These are phyloP conservation scores for Pseudonectria buxi DNA, from an alignment of 2,329 filamentous ascomycete species.

Conservation along the genomic window DNA sequence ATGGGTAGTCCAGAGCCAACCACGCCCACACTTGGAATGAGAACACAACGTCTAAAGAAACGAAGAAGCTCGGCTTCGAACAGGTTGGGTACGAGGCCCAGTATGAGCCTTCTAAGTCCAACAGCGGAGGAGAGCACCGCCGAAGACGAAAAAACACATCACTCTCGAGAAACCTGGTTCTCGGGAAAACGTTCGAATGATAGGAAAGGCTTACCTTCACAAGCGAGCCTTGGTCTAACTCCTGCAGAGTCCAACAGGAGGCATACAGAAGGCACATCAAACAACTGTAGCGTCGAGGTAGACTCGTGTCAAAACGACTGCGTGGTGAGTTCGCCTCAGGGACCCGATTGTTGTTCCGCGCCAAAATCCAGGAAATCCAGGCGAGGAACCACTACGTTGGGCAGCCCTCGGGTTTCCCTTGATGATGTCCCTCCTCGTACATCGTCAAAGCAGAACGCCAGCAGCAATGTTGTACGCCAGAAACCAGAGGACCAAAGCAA, in stretches of 20 bases:
- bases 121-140: conserved; percentile 25
- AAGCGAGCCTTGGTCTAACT: background rate
- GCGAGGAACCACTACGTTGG: background rate
- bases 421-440: conserved; percentile 21
- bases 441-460: conserved; percentile 18
- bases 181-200: background rate
- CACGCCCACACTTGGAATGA: conserved; percentile 25
- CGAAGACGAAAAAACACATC: conserved; percentile 7
- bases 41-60: conserved; percentile 15
- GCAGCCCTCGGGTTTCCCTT: conserved; percentile 13
- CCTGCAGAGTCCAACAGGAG: too few species aligned
- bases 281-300: too few species aligned
- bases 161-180: background rate
- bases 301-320: background rate
- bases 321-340: background rate
- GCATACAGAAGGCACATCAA: too few species aligned
- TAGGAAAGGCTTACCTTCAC: background rate
- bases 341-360: background rate
- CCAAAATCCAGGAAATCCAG: background rate
- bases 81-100: conserved; percentile 16
- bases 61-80: conserved; percentile 16
- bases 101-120: conserved; percentile 23
- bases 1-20: conserved; percentile 31
- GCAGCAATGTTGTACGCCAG: background rate
- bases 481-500: background rate